Evolutionary conservation across 768 basidiomycete genomes (phyloP).

Genomic region (Dioszegia hungarica): DNA sequence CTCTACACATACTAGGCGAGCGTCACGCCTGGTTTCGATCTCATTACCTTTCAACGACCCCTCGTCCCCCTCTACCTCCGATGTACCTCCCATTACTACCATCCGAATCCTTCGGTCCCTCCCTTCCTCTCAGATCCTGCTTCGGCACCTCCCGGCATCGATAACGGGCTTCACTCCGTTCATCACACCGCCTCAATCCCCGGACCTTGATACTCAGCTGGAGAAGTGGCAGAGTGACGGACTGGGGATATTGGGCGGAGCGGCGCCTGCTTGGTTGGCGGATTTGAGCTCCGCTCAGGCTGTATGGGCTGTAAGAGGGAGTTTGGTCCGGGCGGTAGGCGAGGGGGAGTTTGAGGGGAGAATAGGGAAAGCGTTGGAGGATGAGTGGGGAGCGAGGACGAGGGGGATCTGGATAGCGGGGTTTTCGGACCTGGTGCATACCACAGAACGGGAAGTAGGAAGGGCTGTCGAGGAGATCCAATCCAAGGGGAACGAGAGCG

Average conservation of each 20-base stretch:
- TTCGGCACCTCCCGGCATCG: constrained; percentile 63
- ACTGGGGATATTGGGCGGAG: constrained; percentile 14
- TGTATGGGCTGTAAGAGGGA: constrained; percentile 26
- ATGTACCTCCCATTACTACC: constrained; percentile 65
- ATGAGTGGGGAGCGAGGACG: constrained; percentile 24
- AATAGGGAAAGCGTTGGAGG: constrained; percentile 24
- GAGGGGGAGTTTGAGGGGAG: constrained; percentile 13
- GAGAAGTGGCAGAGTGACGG: constrained; percentile 18
- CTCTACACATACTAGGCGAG: constrained; percentile 31
- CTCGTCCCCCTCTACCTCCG: neutral
- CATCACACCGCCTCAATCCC: constrained; percentile 60
- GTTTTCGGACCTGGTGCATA: constrained; percentile 15
- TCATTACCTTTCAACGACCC: constrained; percentile 26
- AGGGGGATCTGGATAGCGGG: constrained; percentile 26
- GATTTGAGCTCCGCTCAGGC: constrained; percentile 18
- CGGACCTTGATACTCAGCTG: constrained; percentile 12
- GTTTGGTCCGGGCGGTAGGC: constrained; percentile 1
- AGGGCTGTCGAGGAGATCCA: constrained; percentile 2
- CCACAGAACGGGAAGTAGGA: constrained; percentile 7
- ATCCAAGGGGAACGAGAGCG: constrained; percentile 9
- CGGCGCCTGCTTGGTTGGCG: constrained; percentile 28
- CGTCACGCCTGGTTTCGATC: constrained; percentile 50
- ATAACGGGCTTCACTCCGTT: constrained; percentile 80
- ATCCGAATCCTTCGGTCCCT: constrained; percentile 63
- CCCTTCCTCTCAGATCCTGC: constrained; percentile 75